A percentile compares a stretch with the other conserved stretches of the same genome.
Conservation (phyloP, 805 yeast genomes). For the Saccharomycopsis fibuligera region DNA sequence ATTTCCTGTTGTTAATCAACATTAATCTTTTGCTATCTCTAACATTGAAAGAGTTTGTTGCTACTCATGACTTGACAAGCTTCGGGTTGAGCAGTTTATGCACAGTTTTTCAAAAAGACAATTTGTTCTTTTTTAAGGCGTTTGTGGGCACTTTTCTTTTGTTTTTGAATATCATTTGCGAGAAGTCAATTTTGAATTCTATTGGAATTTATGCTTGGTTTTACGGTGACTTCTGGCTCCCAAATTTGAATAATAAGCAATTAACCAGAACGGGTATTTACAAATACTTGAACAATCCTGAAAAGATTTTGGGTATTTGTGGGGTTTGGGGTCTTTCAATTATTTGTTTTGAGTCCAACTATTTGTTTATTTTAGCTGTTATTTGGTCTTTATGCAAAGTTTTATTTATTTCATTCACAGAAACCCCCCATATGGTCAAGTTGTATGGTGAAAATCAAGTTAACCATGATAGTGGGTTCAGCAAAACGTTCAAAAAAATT, state of each 20-base stretch:
- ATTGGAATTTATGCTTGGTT: conserved; percentile 88
- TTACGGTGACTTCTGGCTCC: conserved; percentile 76
- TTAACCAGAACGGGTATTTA: conserved; percentile 76
- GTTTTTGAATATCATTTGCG: conserved; percentile 61
- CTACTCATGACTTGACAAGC: conserved; percentile 14
- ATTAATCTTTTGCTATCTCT: conserved; percentile 45
- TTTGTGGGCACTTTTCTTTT: conserved; percentile 54
- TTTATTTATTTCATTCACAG: conserved; percentile 64
- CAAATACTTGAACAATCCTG: conserved; percentile 77
- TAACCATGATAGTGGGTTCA: conserved; percentile 21
- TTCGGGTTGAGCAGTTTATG: neutral
- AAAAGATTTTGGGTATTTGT: conserved; percentile 68
- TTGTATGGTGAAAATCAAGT: conserved; percentile 64
- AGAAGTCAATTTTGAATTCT: conserved; percentile 57
- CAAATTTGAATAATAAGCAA: conserved; percentile 41
- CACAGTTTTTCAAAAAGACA: conserved; percentile 25
- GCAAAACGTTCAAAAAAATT: conserved; percentile 20
- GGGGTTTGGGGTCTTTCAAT: conserved; percentile 72
- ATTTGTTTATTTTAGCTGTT: conserved; percentile 45
- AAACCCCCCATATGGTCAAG: conserved; percentile 70
- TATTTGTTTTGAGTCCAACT: conserved; percentile 46
- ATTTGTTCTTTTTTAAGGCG: conserved; percentile 44
- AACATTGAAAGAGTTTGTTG: conserved; percentile 29
- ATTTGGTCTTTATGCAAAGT: conserved; percentile 65
- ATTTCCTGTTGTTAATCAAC: conserved; percentile 44